Conservation (phyloP, 768 basidiomycete genomes). For the Tulasnella sp. region DNA sequence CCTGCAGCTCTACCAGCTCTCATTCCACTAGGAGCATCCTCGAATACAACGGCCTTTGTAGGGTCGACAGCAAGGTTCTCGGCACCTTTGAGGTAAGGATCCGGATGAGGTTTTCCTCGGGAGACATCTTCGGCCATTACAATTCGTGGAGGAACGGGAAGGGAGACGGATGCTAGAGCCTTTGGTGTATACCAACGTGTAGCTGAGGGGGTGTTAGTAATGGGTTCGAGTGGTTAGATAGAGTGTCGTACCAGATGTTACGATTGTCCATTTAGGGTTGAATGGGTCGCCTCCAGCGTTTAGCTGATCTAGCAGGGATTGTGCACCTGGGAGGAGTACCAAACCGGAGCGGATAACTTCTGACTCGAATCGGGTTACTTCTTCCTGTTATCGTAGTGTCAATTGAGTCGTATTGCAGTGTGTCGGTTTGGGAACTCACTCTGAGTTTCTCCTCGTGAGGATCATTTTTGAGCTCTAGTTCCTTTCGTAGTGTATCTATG, state of each 20-base stretch:
- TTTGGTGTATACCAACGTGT: slow-evolving; percentile 57
- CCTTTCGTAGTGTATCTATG: slow-evolving; percentile 51
- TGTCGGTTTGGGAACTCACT: not conserved
- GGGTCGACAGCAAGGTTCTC: slow-evolving; percentile 40
- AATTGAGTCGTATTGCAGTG: not conserved
- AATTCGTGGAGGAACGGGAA: slow-evolving; percentile 44
- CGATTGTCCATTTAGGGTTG: slow-evolving; percentile 70
- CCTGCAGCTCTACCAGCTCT: slow-evolving; percentile 67
- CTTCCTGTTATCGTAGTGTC: slow-evolving; percentile 33
- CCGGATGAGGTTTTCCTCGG: slow-evolving; percentile 74
- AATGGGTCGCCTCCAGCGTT: slow-evolving; percentile 17
- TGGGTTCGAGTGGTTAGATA: not conserved
- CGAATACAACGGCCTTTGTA: slow-evolving; percentile 61
- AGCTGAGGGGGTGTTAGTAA: slow-evolving; percentile 35
- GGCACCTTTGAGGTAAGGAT: slow-evolving; percentile 75
- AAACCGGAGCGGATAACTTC: slow-evolving; percentile 45
- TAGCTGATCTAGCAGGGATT: slow-evolving; percentile 36
- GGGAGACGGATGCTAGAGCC: slow-evolving; percentile 50
- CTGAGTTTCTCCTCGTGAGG: slow-evolving; percentile 1
- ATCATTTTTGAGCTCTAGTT: slow-evolving; percentile 1
- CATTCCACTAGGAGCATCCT: slow-evolving; percentile 80
- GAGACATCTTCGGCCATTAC: slow-evolving; percentile 65
- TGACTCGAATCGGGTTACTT: slow-evolving; percentile 65
- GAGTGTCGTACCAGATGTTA: slow-evolving; percentile 53
- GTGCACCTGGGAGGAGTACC: slow-evolving; percentile 50